Base-by-base conservation (phyloP, 306 rosid species). In the Cyamopsis tetragonoloba region DNA sequence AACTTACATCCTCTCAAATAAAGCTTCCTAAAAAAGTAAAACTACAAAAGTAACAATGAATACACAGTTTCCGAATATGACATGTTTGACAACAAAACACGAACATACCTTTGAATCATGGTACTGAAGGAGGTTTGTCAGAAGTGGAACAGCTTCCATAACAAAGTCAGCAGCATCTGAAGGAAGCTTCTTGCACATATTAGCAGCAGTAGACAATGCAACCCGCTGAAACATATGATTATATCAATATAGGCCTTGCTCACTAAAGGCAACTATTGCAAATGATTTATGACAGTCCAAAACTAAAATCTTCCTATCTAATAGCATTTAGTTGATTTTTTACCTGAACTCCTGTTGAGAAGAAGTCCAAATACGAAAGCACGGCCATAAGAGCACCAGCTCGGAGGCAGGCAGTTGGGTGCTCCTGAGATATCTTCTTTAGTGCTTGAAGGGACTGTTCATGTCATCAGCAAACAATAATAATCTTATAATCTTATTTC, bases 311-410 rank as follows among this genome's bases (percentile, higher is more conserved):
- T 43, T 14, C 37, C 51, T 47, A 13, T 4, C 26, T 18, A 11
- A n/a, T n/a, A 5, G 62, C 61, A 64, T 43, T 57, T 59, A 31
- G 47, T 20, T 50, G 41, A 32, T 41, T 34, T 48, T 22, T 70
- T 78, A 86, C 98, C 92, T 92, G 98, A 76, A 92, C 98, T 66
- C 98, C 98, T 0, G 98, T 89, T 3, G 98, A 87, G 79, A 92
- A 92, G 82, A 92, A 92, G 64, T 92, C 96, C 71, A 92, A 62
- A 68, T 87, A 92, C 11, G 98, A 92, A 56, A 92, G 98, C 63
- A 92, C 98, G 4, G 98, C 98, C 98, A 92, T 92, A 48, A 92
- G 95, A 73, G 98, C 98, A 81, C 98, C 98, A 27, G 95, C 98
- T 70, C 98, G 84, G 31, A 92, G 85, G 72, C 96, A 92, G 19